A percentile compares a stretch with the other conserved stretches of the same genome.
These are phyloP conservation scores for Amoebophrya sp. DNA, from an alignment of 169 alveolate species.

Conservation along the genomic window DNA sequence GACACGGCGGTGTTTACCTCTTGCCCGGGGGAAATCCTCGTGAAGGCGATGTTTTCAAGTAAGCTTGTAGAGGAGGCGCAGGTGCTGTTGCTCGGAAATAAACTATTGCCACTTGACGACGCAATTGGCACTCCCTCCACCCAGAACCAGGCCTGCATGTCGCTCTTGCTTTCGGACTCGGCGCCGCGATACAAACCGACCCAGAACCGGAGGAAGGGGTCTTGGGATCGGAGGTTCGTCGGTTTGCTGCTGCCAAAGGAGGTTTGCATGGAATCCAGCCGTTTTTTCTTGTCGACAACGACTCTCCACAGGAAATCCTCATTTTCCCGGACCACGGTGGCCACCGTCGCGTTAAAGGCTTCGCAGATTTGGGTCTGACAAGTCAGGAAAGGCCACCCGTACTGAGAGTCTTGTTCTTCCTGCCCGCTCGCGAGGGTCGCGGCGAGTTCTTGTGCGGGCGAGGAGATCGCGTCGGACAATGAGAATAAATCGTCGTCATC, in stretches of 20 bases:
- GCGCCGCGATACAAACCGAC: neutral
- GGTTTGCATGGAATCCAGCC: neutral
- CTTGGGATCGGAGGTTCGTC: neutral
- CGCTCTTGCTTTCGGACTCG: neutral
- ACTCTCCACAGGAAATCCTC: neutral
- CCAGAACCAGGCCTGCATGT: neutral
- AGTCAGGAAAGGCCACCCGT: neutral
- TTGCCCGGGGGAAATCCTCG: neutral
- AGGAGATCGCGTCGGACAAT: neutral
- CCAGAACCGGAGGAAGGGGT: neutral
- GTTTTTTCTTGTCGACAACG: neutral
- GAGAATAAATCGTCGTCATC: neutral
- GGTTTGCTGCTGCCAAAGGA: neutral
- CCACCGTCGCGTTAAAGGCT: neutral
- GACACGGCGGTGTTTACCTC: neutral
- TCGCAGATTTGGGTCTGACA: neutral
- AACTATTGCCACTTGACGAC: too few relatives aligned
- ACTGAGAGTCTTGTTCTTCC: neutral
- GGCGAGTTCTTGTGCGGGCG: neutral
- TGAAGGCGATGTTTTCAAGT: neutral
- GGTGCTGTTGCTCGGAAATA: too few relatives aligned
- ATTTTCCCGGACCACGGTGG: neutral
- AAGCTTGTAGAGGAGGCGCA: too few relatives aligned
- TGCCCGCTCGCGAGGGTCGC: neutral
- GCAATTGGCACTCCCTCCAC: neutral